These are phyloP conservation scores for Betula pendula DNA, from an alignment of 306 rosid genomes.

Conservation along the genomic window DNA sequence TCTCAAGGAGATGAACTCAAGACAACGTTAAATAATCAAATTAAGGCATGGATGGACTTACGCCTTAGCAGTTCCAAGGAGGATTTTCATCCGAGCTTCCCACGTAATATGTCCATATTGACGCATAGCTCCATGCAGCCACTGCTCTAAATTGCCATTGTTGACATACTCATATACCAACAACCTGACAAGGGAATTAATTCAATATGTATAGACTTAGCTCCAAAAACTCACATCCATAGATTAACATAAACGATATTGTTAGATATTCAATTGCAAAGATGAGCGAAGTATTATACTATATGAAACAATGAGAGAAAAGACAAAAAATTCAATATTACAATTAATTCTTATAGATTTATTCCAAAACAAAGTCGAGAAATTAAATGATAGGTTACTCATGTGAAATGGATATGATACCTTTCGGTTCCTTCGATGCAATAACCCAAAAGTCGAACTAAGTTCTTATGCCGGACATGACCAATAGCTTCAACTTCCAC, in stretches of 20 bases:
- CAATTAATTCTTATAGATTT: constrained; percentile 16
- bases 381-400: constrained; percentile 3
- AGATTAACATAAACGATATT: neutral
- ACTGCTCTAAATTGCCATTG: constrained; percentile 87
- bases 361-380: constrained; percentile 19
- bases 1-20: constrained; percentile 19
- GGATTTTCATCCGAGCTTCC: constrained; percentile 92
- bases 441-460: constrained; percentile 87
- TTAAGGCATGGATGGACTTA: constrained; percentile 35
- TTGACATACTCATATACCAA: constrained; percentile 84
- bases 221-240: neutral
- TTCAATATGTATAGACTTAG: neutral
- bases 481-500: constrained; percentile 99
- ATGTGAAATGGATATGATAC: constrained; percentile 37
- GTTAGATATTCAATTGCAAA: neutral
- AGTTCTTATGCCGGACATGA: constrained; percentile 89
- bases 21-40: constrained; percentile 9
- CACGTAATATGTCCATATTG: constrained; percentile 82
- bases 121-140: constrained; percentile 91
- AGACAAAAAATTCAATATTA: constrained; percentile 1
- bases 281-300: neutral
- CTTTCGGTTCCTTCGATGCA: constrained; percentile 96
- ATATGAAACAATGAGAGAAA: constrained; percentile 2
- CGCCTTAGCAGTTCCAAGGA: constrained; percentile 92
- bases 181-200: constrained; percentile 53